Base-by-base conservation (phyloP, 176 grass and related monocot genomes). In the Musa beccarii region DNA sequence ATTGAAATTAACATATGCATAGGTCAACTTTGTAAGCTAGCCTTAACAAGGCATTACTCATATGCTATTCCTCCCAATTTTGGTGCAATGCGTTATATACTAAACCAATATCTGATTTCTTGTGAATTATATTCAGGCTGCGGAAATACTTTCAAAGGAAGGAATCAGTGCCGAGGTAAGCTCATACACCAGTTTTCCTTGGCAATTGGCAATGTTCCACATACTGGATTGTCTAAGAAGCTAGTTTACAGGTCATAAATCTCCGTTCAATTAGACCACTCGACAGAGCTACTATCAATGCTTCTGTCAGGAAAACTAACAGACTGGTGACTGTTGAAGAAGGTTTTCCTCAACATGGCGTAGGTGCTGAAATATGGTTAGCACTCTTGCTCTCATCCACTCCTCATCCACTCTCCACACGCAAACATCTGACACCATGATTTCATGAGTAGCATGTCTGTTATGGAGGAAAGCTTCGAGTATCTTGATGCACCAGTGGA, bases 281-380 rank as follows among this genome's bases (percentile, higher is more conserved):
- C 70, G 95, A 98, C 72, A 90, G 88, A 81, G 78, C 75, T 70
- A 71, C 95, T 61, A 93, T 98, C 73, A 93, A 91, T 82, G 86
- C 88, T 75, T 98, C 90, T 66, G 95, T 98, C 43, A 85, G 95
- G 79, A 98, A 98, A 85, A 98, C 95, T 24, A 98, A 98, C 72
- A 86, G 88, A 77, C 80, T 93, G 69, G 84, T 98, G 19, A 86
- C 88, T 53, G 68, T 98, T 50, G 90, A 98, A 86, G 90, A 98
- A 91, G 88, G 90, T 49, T 98, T 93, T 76, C 95, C 95, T 23
- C 95, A 98, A 50, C 90, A 93, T 76, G 95, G 95, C 29, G 69
- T 98, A 80, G 90, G 95, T 72, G 88, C 95, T 76, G 95, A 98
- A 73, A 98, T 98, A 83, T 91, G 95, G 95, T 95, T 79, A 14